phyloP scores from a whole-genome alignment of 2,329 filamentous ascomycete species.

The Aspergillus neoniger region DNA sequence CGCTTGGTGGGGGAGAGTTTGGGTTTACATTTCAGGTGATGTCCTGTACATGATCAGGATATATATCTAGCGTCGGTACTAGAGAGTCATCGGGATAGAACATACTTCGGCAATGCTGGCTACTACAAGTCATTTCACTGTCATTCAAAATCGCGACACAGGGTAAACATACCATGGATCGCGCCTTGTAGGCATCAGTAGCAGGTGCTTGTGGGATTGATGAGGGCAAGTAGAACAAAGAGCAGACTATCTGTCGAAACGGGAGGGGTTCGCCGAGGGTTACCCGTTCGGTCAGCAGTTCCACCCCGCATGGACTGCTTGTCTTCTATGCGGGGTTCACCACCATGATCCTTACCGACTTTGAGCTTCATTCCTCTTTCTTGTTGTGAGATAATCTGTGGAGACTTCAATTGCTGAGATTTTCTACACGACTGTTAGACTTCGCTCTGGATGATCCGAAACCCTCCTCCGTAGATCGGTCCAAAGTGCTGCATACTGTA shows the following conservation, averaged over 20 bases:
- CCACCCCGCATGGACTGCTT: background rate
- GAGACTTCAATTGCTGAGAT: no score
- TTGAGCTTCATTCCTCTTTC: no score
- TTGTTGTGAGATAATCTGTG: no score
- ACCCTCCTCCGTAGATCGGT: no score
- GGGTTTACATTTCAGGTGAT: slow-evolving; percentile 6
- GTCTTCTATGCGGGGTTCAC: no score
- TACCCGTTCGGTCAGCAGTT: slow-evolving; percentile 4
- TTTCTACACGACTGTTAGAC: no score
- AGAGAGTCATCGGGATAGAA: background rate
- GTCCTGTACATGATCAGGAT: background rate
- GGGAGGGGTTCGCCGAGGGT: slow-evolving; percentile 2
- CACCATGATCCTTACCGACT: background rate
- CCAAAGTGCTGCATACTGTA: no score
- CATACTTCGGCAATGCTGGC: slow-evolving; percentile 22
- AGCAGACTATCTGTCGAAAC: background rate
- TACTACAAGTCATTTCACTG: background rate
- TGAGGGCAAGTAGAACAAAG: background rate
- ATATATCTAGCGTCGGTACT: background rate
- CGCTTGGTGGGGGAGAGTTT: no score
- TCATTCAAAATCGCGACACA: no score
- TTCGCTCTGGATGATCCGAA: no score
- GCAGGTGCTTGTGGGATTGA: background rate
- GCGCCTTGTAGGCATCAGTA: slow-evolving; percentile 7
- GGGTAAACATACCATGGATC: slow-evolving; percentile 1